A percentile compares a stretch with the other conserved stretches of the same genome.
phyloP scores from a whole-genome alignment of 2,329 filamentous ascomycete species.

The Berkeleyomyces rouxiae region DNA sequence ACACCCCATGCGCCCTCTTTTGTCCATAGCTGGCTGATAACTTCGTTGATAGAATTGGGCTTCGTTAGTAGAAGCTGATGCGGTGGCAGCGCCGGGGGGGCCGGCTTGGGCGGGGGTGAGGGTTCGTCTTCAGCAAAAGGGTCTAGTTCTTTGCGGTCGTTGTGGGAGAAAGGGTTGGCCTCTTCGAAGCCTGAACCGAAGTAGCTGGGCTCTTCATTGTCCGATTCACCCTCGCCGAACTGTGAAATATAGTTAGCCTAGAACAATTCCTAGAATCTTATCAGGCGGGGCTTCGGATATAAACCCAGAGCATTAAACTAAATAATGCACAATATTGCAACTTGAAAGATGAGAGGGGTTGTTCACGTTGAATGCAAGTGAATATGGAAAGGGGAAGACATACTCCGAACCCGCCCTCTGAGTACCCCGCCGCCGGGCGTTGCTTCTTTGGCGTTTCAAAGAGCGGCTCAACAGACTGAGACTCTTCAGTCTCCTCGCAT shows the following conservation, averaged over 20 bases:
- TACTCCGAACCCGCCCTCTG: conserved; percentile 12
- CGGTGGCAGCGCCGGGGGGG: conserved; percentile 20
- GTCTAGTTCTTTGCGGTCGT: conserved; percentile 10
- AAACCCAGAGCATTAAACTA: too few species aligned
- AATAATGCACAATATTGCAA: too few species aligned
- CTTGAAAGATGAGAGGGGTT: too few species aligned
- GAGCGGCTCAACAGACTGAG: conserved; percentile 10
- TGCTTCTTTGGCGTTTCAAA: conserved; percentile 14
- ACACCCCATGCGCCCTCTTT: conserved; percentile 82
- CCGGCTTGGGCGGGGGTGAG: conserved; percentile 16
- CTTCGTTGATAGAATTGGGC: conserved; percentile 68
- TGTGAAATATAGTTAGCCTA: neutral
- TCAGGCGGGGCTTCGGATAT: too few species aligned
- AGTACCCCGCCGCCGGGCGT: neutral
- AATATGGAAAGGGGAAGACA: neutral
- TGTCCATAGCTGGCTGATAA: conserved; percentile 73
- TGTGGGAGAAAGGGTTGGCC: conserved; percentile 20
- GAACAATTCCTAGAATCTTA: neutral
- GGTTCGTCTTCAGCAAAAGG: conserved; percentile 12
- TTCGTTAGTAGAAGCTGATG: conserved; percentile 57
- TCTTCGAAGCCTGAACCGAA: conserved; percentile 54
- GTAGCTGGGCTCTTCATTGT: conserved; percentile 66
- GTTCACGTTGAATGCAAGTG: neutral
- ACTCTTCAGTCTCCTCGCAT: conserved; percentile 10
- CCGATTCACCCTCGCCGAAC: conserved; percentile 32